Evolutionary conservation across 2,329 filamentous ascomycete species (phyloP).

Genomic region (Claviceps sp.): DNA sequence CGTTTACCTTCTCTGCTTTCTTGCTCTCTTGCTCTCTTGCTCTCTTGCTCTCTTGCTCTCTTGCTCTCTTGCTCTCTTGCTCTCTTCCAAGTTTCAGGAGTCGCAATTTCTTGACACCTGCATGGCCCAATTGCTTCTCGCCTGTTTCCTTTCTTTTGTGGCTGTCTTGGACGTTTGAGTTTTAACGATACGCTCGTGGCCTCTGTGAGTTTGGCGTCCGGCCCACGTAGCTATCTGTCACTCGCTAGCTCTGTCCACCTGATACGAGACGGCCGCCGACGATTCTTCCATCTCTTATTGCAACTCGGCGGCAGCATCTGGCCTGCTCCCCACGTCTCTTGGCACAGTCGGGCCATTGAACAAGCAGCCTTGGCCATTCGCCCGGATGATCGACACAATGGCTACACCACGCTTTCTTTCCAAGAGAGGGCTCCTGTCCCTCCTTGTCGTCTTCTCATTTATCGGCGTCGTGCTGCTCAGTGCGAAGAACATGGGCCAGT

Average conservation of each 20-base stretch:
- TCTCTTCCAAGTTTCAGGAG: background rate
- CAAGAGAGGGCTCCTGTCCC: slow-evolving; percentile 14
- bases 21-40: background rate
- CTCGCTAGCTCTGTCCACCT: background rate
- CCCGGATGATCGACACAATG: slow-evolving; percentile 6
- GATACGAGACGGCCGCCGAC: background rate
- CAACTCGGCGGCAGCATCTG: background rate
- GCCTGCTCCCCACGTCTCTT: background rate
- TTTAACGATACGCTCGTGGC: background rate
- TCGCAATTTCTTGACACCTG: background rate
- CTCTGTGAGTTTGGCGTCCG: background rate
- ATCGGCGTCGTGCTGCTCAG: slow-evolving; percentile 20
- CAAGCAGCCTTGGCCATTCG: slow-evolving; percentile 1
- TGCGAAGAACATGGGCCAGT: slow-evolving; percentile 17
- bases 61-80: background rate
- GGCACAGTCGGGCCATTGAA: slow-evolving; percentile 5
- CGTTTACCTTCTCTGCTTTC: background rate
- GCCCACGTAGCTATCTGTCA: background rate
- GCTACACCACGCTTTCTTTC: slow-evolving; percentile 14
- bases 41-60: no score
- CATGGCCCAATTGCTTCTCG: background rate
- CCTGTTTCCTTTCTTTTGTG: background rate
- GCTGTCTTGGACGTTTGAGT: background rate
- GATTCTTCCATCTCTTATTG: background rate
- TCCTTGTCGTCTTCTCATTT: slow-evolving; percentile 16